Conservation (phyloP, 805 yeast genomes). For the Saccharomycopsis microspora region DNA sequence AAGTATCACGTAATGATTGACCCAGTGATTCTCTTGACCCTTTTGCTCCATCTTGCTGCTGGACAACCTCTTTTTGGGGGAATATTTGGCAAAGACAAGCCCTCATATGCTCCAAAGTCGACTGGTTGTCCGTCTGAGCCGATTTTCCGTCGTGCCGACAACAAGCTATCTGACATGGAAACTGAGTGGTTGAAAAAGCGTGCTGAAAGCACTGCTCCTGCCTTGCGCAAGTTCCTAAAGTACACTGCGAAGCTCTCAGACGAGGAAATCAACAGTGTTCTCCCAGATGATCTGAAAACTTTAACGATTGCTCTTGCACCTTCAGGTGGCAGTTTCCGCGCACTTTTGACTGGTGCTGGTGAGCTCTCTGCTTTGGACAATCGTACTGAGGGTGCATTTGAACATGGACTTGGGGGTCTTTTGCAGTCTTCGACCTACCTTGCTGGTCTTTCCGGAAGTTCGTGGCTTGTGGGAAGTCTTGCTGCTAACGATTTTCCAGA, state of each 20-base stretch:
- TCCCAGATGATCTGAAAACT: conserved; percentile 25
- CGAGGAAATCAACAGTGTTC: conserved; percentile 25
- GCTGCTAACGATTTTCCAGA: conserved; percentile 62
- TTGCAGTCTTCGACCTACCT: conserved; percentile 61
- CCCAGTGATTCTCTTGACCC: too few relatives aligned
- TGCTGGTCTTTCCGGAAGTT: conserved; percentile 74
- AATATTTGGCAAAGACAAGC: too few relatives aligned
- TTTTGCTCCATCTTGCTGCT: too few relatives aligned
- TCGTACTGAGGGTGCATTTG: conserved; percentile 45
- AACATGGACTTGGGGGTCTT: conserved; percentile 59
- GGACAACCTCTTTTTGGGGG: too few relatives aligned
- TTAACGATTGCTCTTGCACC: conserved; percentile 49
- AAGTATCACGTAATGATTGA: too few relatives aligned
- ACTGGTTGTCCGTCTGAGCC: too few relatives aligned
- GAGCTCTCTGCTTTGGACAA: conserved; percentile 68
- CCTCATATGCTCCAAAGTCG: too few relatives aligned
- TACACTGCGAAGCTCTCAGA: conserved; percentile 25
- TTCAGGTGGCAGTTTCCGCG: conserved; percentile 86
- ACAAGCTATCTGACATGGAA: conserved; percentile 27
- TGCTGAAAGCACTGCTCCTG: conserved; percentile 33
- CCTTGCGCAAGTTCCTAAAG: conserved; percentile 34
- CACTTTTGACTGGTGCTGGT: conserved; percentile 82
- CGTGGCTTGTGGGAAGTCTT: conserved; percentile 66
- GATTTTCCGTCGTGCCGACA: background rate
- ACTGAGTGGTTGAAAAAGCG: conserved; percentile 39